Base-by-base conservation (phyloP, 2,329 filamentous ascomycete genomes). In the Penicillium sp. region DNA sequence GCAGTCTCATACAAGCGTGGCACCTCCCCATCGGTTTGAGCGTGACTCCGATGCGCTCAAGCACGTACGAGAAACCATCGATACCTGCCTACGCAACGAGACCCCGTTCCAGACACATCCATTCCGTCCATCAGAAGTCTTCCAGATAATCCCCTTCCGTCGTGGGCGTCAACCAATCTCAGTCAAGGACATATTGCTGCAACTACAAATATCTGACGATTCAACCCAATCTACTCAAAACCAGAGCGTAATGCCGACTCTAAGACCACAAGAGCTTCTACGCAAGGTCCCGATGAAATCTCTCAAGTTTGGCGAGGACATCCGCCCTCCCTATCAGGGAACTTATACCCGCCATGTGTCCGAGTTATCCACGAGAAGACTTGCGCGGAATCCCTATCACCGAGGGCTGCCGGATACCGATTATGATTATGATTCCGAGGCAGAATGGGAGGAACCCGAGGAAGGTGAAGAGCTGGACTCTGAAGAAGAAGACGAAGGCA, bases 1-100 rank as follows among this genome's bases (percentile, higher is more conserved):
- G 40, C 85, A 88, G 51, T 76, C 82, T 3, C 78, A 88, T 61
- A 85, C 88, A 1, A 79, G 71, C n/a, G 59, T 96, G 46, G 88
- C 89, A 0, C 75, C 77, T 0, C 58, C 59, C 1, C 71, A 75
- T 43, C 74, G 72, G 2, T 80, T 80, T 26, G 66, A 75, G 34
- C 75, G 83, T 64, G 82, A 87, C 56, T 64, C 76, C 1, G 74
- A 81, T 52, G 77, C 79, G 0, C 72, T 75, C 24, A 63, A 72
- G n/a, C 70, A 82, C 78, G 64, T 75, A 72, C 26, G 77, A 9
- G 66, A 75, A 21, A 75, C 75, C 13, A 68, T 75, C 26, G 71
- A 75, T 40, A 72, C 75, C n/a, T 59, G 57, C 7, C 52, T 69
- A 2, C 66, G 41, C 15, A 34, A 53, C 6, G 54, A 58, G n/a